Conservation (phyloP, 306 rosid species). For the Begonia fuchsioides region DNA sequence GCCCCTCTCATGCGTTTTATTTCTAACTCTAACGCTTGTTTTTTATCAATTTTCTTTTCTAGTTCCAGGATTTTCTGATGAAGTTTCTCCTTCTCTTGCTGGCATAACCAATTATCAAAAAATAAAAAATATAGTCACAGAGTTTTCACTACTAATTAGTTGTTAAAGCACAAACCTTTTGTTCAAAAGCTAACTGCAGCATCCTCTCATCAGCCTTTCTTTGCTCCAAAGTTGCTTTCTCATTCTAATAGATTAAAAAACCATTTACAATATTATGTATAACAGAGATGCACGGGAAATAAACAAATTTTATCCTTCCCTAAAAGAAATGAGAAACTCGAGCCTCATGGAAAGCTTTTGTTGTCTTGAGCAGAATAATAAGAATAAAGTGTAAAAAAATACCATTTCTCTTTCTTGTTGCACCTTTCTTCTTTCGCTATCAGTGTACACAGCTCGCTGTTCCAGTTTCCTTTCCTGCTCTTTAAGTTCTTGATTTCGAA, state of each 20-base stretch:
- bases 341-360: no score
- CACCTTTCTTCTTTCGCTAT: constrained; percentile 36
- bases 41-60: constrained; percentile 55
- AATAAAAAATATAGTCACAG: constrained; percentile 1
- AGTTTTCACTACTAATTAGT: neutral
- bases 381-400: constrained; percentile 7
- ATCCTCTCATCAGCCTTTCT: constrained; percentile 47
- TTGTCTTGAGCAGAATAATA: no score
- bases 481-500: constrained; percentile 30
- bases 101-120: constrained; percentile 12
- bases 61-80: constrained; percentile 35
- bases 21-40: constrained; percentile 53
- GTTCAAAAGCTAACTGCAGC: constrained; percentile 47
- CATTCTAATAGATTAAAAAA: constrained; percentile 26
- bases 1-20: constrained; percentile 61
- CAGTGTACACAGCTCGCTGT: constrained; percentile 29
- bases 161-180: constrained; percentile 25
- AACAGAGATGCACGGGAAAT: no score
- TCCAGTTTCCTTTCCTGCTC: constrained; percentile 33
- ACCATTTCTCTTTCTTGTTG: constrained; percentile 37
- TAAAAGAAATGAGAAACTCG: no score
- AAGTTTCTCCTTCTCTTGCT: constrained; percentile 53
- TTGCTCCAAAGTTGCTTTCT: constrained; percentile 51
- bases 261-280: no score
- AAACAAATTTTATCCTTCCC: no score